A percentile compares a stretch with the other conserved stretches of the same genome.
Evolutionary conservation across 2,329 filamentous ascomycete species (phyloP).

Genomic region (Alternaria sp.): DNA sequence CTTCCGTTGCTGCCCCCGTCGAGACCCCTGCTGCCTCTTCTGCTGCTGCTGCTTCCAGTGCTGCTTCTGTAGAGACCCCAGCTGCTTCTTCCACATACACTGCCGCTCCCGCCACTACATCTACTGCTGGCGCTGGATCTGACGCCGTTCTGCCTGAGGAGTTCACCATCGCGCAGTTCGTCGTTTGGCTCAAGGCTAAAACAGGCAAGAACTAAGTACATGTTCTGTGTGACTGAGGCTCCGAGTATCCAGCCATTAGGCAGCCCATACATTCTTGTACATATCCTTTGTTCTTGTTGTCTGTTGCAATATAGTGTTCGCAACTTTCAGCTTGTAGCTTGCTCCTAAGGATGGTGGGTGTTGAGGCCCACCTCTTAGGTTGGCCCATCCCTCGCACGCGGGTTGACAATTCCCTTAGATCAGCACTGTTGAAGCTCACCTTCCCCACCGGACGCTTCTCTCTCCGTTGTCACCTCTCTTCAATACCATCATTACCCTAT

Average conservation of each 20-base stretch:
- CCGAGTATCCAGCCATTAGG: background rate
- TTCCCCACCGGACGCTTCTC: background rate
- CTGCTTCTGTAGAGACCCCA: constrained; percentile 12
- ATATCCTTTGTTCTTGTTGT: constrained; percentile 16
- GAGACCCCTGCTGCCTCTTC: constrained; percentile 17
- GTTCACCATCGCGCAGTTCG: constrained; percentile 41
- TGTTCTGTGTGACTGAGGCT: background rate
- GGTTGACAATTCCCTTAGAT: background rate
- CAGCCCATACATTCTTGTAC: constrained; percentile 25
- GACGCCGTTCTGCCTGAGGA: constrained; percentile 30
- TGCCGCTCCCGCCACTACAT: constrained; percentile 15
- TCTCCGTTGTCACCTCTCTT: too few relatives aligned
- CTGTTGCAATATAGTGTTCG: background rate
- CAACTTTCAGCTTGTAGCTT: background rate
- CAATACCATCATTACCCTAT: constrained; percentile 11
- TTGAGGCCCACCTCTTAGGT: background rate
- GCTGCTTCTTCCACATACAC: constrained; percentile 19
- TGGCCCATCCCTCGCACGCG: background rate
- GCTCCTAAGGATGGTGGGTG: background rate
- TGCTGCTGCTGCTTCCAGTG: constrained; percentile 6
- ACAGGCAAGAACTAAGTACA: constrained; percentile 14
- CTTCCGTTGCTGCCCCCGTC: constrained; percentile 6
- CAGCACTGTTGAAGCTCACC: constrained; percentile 13
- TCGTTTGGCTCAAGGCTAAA: constrained; percentile 40
- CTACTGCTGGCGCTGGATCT: constrained; percentile 26